A percentile compares a stretch with the other conserved stretches of the same genome.
Conservation (phyloP, 805 yeast genomes). For the Saccharomycopsis sp. region DNA sequence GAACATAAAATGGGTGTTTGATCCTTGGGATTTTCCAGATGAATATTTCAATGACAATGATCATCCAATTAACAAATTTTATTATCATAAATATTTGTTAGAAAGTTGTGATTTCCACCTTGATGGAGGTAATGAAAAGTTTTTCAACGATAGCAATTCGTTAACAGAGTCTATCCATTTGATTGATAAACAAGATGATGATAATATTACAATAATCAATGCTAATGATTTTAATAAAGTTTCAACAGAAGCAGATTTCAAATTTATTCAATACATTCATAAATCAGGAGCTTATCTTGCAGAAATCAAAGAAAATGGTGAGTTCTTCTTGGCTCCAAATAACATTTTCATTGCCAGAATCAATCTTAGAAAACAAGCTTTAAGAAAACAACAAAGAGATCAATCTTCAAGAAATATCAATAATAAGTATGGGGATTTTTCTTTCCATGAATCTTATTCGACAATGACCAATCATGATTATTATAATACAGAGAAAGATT, state of each 20-base stretch:
- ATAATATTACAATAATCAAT: not conserved
- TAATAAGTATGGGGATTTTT: not conserved
- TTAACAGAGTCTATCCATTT: conserved; percentile 31
- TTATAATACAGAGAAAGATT: too few species aligned
- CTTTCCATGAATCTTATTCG: not conserved
- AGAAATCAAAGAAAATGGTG: conserved; percentile 72
- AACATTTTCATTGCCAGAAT: conserved; percentile 71
- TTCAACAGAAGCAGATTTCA: conserved; percentile 1
- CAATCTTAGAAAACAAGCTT: conserved; percentile 33
- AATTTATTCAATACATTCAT: conserved; percentile 81
- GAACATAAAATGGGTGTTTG: conserved; percentile 49
- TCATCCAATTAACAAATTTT: conserved; percentile 40
- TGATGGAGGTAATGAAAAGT: conserved; percentile 57
- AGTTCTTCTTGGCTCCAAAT: conserved; percentile 76
- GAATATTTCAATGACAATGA: conserved; percentile 28
- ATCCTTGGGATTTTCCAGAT: conserved; percentile 45
- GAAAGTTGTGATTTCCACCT: conserved; percentile 63
- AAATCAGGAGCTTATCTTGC: conserved; percentile 83
- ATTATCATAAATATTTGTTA: conserved; percentile 68
- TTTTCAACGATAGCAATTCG: not conserved
- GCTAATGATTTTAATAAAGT: not conserved
- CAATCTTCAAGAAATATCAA: not conserved
- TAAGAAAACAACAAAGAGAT: conserved; percentile 1
- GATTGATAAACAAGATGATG: conserved; percentile 28
- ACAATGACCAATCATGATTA: conserved; percentile 4